These are phyloP conservation scores for Gremmenia infestans DNA, from an alignment of 2,329 filamentous ascomycete species.

Conservation along the genomic window DNA sequence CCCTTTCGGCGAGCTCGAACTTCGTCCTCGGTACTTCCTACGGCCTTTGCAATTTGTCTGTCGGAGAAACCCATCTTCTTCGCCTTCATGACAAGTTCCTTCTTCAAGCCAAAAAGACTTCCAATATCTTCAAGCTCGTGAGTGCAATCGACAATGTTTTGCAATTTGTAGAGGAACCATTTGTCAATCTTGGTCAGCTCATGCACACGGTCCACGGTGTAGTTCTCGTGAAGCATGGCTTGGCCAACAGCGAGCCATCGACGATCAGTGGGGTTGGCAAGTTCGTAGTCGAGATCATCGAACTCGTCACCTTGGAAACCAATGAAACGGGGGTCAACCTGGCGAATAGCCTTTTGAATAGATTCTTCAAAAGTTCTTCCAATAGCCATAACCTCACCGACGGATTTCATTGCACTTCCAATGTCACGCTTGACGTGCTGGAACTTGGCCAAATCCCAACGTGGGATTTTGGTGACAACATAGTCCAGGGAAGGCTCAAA, in stretches of 20 bases:
- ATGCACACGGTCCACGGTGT: slow-evolving; percentile 86
- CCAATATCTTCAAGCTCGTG: slow-evolving; percentile 80
- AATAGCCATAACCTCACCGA: slow-evolving; percentile 99
- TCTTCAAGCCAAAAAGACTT: slow-evolving; percentile 76
- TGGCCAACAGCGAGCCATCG: slow-evolving; percentile 97
- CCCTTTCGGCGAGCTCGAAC: slow-evolving; percentile 79
- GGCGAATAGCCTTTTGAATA: slow-evolving; percentile 97
- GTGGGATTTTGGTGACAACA: slow-evolving; percentile 96
- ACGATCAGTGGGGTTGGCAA: slow-evolving; percentile 90
- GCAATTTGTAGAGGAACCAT: slow-evolving; percentile 98
- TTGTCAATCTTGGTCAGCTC: slow-evolving; percentile 98
- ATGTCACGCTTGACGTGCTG: slow-evolving; percentile 98
- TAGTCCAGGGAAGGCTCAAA: slow-evolving; percentile 98
- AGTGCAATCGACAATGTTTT: slow-evolving; percentile 92
- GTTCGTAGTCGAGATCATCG: slow-evolving; percentile 82
- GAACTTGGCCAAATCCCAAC: slow-evolving; percentile 98
- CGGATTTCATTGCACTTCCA: slow-evolving; percentile 97
- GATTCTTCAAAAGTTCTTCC: slow-evolving; percentile 98
- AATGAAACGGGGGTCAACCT: slow-evolving; percentile 87
- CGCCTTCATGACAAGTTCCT: slow-evolving; percentile 81
- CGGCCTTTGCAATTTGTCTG: slow-evolving; percentile 83
- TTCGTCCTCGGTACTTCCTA: slow-evolving; percentile 81
- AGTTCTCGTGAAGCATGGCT: slow-evolving; percentile 95
- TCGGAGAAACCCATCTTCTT: slow-evolving; percentile 99
- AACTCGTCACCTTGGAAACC: slow-evolving; percentile 96